Evolutionary conservation across 257 asterid genomes (phyloP).

Genomic region (Penstemon barbatus): DNA sequence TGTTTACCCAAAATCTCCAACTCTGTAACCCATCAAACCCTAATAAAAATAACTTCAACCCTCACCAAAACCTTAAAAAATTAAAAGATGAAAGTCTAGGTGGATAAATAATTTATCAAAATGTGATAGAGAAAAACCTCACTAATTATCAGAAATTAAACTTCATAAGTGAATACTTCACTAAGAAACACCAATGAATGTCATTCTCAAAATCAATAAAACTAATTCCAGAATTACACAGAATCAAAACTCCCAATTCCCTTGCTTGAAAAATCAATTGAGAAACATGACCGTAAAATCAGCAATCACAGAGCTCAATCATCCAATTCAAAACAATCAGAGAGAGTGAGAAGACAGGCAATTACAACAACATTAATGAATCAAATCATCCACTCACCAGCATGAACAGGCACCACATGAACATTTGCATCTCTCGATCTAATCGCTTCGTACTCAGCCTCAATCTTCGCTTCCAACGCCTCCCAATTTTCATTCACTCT

Average conservation of each 20-base stretch:
- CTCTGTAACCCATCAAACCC: constrained; percentile 12
- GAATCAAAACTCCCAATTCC: background rate
- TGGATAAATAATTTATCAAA: background rate
- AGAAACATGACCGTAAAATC: too few species aligned
- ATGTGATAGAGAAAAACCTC: background rate
- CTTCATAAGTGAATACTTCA: constrained; percentile 22
- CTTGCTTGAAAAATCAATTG: too few species aligned
- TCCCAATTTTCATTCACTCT: constrained; percentile 59
- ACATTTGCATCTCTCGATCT: constrained; percentile 60
- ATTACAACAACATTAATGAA: background rate
- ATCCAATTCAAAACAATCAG: too few species aligned
- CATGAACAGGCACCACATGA: constrained; percentile 92
- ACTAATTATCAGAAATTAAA: constrained; percentile 20
- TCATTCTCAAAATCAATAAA: constrained; percentile 2
- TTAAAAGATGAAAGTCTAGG: background rate
- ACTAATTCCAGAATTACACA: background rate
- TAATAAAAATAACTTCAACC: background rate
- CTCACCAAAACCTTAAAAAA: background rate
- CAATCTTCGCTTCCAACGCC: constrained; percentile 80
- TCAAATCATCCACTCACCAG: constrained; percentile 55
- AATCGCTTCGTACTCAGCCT: constrained; percentile 61
- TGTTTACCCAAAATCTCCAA: constrained; percentile 10
- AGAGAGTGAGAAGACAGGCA: constrained; percentile 11
- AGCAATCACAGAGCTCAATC: too few species aligned
- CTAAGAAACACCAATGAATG: constrained; percentile 18